A percentile compares a stretch with the other conserved stretches of the same genome.
These are phyloP conservation scores for Cyclocybe aegerita DNA, from an alignment of 768 basidiomycete genomes.

Conservation along the genomic window DNA sequence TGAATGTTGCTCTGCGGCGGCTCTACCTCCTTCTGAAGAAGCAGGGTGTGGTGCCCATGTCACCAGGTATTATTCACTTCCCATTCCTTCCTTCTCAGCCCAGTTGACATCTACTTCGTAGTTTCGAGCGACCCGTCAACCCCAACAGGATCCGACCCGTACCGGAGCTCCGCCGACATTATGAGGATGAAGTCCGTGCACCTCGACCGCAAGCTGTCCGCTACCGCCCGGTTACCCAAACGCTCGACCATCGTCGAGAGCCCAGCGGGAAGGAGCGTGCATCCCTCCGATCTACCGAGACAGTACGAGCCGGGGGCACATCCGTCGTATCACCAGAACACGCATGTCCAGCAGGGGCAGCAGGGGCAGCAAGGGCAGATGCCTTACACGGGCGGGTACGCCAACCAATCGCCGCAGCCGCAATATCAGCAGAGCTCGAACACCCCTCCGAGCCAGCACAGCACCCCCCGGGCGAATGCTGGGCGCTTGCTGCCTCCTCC, in stretches of 20 bases:
- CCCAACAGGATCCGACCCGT: constrained; percentile 60
- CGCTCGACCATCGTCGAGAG: constrained; percentile 96
- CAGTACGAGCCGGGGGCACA: constrained; percentile 21
- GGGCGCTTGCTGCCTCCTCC: constrained; percentile 38
- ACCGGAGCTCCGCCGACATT: constrained; percentile 86
- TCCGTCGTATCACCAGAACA: constrained; percentile 19
- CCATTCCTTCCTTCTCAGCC: constrained; percentile 4
- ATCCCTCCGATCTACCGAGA: constrained; percentile 57
- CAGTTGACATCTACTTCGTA: constrained; percentile 6
- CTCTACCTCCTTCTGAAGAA: constrained; percentile 86
- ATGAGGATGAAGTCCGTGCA: constrained; percentile 95
- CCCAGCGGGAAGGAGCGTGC: constrained; percentile 84
- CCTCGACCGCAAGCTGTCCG: constrained; percentile 92
- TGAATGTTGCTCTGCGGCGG: constrained; percentile 92
- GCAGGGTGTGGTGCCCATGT: constrained; percentile 85
- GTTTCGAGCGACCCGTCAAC: constrained; percentile 27
- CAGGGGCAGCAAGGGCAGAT: constrained; percentile 35
- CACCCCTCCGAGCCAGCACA: constrained; percentile 19
- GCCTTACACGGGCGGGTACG: constrained; percentile 30
- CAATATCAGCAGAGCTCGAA: constrained; percentile 19
- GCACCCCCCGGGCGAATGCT: constrained; percentile 34
- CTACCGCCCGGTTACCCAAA: constrained; percentile 88
- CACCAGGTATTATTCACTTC: constrained; percentile 52
- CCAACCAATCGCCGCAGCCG: constrained; percentile 25
- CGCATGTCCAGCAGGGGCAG: constrained; percentile 26